Percentiles rank a stretch among this genome's conserved stretches.
These are phyloP conservation scores for Polygonum maritimum DNA, from an alignment of 148 eudicot species.

Conservation along the genomic window DNA sequence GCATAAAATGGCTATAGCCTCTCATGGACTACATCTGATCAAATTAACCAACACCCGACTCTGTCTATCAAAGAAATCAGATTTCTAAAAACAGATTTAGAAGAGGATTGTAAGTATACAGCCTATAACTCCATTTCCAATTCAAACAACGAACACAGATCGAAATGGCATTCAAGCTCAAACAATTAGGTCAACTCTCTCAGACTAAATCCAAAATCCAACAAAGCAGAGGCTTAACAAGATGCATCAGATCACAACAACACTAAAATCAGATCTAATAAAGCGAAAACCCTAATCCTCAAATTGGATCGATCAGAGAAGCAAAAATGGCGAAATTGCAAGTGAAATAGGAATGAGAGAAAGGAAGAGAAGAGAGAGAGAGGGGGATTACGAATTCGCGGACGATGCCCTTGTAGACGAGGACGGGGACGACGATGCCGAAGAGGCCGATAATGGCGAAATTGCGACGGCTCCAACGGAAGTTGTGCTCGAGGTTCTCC, in stretches of 20 bases:
- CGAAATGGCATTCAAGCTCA: background rate
- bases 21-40: background rate
- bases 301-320: background rate
- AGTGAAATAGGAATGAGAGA: background rate
- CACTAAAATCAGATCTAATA: background rate
- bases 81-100: background rate
- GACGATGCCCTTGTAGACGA: conserved; percentile 93
- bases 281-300: background rate
- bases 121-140: background rate
- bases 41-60: background rate
- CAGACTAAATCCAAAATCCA: background rate
- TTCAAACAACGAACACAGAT: background rate
- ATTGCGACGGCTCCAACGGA: conserved; percentile 96
- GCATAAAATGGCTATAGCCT: background rate
- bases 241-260: background rate
- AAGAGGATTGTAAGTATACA: background rate
- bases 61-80: background rate
- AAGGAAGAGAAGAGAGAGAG: conserved; percentile 11
- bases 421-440: conserved; percentile 73
- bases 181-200: background rate
- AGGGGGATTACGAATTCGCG: conserved; percentile 55
- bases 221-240: background rate
- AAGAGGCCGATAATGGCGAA: conserved; percentile 74
- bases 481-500: conserved; percentile 82
- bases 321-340: background rate